phyloP scores from a whole-genome alignment of 768 basidiomycete species.

The Russula earlei region DNA sequence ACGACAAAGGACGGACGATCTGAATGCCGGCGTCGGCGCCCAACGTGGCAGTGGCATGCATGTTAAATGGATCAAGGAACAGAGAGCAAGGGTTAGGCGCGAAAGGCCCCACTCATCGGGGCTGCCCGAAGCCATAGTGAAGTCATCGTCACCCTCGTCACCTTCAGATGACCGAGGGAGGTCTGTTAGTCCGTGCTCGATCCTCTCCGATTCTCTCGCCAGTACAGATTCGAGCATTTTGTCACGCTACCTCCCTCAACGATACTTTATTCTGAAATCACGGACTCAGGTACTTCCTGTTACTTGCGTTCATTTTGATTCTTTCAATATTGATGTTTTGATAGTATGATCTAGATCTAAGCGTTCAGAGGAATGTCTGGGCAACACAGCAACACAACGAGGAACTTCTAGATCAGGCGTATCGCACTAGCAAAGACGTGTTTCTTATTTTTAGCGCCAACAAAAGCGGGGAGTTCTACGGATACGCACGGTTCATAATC shows the following conservation, averaged over 20 bases:
- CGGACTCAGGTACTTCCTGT: conserved; percentile 53
- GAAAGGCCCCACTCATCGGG: conserved; percentile 7
- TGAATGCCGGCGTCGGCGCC: conserved; percentile 83
- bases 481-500: conserved; percentile 64
- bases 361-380: conserved; percentile 75
- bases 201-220: conserved; percentile 59
- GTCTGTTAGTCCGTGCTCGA: conserved; percentile 30
- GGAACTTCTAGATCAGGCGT: conserved; percentile 84
- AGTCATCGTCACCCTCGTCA: conserved; percentile 27
- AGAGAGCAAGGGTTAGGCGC: conserved; percentile 32
- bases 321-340: neutral
- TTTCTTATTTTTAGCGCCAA: conserved; percentile 89
- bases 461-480: conserved; percentile 90
- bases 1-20: conserved; percentile 72
- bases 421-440: conserved; percentile 81
- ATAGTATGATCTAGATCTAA: conserved; percentile 71
- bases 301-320: neutral
- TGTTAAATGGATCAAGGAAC: conserved; percentile 65
- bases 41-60: conserved; percentile 86
- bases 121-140: conserved; percentile 17
- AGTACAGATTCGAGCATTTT: conserved; percentile 84
- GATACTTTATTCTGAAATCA: conserved; percentile 92
- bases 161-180: conserved; percentile 26
- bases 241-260: conserved; percentile 63
- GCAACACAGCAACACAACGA: conserved; percentile 93